Evolutionary conservation across 352 stramenopile genomes (phyloP).

Genomic region (Blastocystis sp.): DNA sequence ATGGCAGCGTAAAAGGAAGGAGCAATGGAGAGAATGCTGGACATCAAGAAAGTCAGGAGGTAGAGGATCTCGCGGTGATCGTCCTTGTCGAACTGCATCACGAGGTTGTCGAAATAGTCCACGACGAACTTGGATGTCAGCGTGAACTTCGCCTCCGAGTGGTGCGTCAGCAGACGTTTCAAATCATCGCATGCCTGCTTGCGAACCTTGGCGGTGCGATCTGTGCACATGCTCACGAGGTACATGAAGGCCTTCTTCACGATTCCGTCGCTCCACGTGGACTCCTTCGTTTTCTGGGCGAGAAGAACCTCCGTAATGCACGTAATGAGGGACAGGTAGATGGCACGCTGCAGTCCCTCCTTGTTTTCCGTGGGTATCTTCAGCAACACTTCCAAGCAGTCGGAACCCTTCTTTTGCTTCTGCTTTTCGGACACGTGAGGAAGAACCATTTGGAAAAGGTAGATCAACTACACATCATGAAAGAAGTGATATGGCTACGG

Average conservation of each 20-base stretch:
- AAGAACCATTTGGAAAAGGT: constrained; percentile 63
- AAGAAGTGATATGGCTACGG: constrained; percentile 2
- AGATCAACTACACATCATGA: constrained; percentile 29
- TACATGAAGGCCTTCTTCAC: constrained; percentile 50
- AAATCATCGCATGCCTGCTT: constrained; percentile 12
- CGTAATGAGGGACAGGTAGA: constrained; percentile 16
- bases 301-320: constrained; percentile 3
- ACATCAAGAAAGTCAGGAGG: constrained; percentile 8
- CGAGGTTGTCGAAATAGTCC: constrained; percentile 7
- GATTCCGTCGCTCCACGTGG: not conserved
- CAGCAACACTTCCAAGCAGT: constrained; percentile 16
- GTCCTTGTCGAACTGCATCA: not conserved
- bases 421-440: not conserved
- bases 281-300: not conserved
- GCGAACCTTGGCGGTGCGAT: constrained; percentile 44
- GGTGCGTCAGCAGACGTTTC: not conserved
- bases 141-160: not conserved
- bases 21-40: not conserved
- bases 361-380: not conserved
- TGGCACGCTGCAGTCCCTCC: not conserved
- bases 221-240: constrained; percentile 41
- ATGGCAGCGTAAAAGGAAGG: not conserved
- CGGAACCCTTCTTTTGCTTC: not conserved
- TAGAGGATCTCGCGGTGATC: constrained; percentile 21
- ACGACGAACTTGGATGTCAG: constrained; percentile 11